phyloP scores from a whole-genome alignment of 495 filamentous ascomycete species.

The Aspergillus asperescens region DNA sequence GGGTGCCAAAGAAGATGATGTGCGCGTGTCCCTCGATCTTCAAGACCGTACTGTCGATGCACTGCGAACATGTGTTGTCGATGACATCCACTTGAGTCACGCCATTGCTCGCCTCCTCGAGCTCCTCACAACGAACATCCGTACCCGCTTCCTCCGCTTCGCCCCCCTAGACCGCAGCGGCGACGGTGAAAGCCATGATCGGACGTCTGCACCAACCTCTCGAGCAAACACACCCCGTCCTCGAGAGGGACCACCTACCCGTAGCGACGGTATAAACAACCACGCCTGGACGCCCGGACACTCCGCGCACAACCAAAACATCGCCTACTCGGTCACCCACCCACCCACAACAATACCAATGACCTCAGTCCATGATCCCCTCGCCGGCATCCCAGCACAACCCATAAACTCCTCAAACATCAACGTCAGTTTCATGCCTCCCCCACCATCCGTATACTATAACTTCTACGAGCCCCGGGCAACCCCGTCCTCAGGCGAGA shows the following conservation, averaged over 20 bases:
- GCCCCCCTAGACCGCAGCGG: conserved; percentile 39
- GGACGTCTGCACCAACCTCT: conserved; percentile 32
- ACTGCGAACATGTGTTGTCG: conserved; percentile 78
- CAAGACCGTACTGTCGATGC: conserved; percentile 77
- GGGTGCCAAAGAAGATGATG: conserved; percentile 83
- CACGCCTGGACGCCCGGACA: conserved; percentile 32
- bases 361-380: conserved; percentile 37
- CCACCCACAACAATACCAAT: conserved; percentile 22
- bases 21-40: conserved; percentile 71
- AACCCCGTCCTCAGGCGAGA: conserved; percentile 26
- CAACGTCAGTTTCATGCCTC: conserved; percentile 48
- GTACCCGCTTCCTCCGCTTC: conserved; percentile 65
- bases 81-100: conserved; percentile 93
- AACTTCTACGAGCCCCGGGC: conserved; percentile 44
- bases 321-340: conserved; percentile 33
- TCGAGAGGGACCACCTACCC: conserved; percentile 26
- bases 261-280: conserved; percentile 30
- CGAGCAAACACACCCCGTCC: conserved; percentile 33
- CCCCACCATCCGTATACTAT: conserved; percentile 44
- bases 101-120: conserved; percentile 90
- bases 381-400: conserved; percentile 43
- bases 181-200: conserved; percentile 39
- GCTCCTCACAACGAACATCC: conserved; percentile 66
- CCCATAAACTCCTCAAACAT: conserved; percentile 46
- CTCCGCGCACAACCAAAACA: conserved; percentile 17